Base-by-base conservation (phyloP, 345 rosid species). In the Dovyalis caffra region DNA sequence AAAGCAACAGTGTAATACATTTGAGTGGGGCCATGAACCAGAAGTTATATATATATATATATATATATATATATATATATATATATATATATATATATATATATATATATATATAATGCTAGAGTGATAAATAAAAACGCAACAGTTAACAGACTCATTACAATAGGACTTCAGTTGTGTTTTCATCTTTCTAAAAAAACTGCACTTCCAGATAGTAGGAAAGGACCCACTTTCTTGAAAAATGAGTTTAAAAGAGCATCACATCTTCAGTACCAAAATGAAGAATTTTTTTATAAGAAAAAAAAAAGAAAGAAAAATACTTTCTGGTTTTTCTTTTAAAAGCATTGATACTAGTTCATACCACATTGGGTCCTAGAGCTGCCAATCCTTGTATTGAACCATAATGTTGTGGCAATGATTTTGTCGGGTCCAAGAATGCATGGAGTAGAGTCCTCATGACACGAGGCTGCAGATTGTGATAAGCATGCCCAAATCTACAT, bases 381-480 rank as follows among this genome's bases (percentile, higher is more conserved):
- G 89, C 91, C 74, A 94, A 78, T 76, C 98, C 98, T 92, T 85
- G 93, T 78, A 94, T 81, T 74, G 98, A 97, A 71, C 98, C 97
- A 64, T 88, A 94, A 80, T 94, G 98, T 71, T 94, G 98, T 77
- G 97, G 75, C 70, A 90, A 85, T 69, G 91, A 47, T 83, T 90
- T 94, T 49, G 90, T 83, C 70, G 98, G 95, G 76, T 94, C 97
- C 85, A 94, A 74, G 78, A 94, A 94, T 69, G 88, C 87, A 90
- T 94, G 95, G 35, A 94, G 88, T 35, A 94, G 86, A 66, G 98
- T 91, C 87, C 90, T 89, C 64, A 88, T 85, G 63, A 91, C 86
- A 29, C 98, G 98, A 66, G 92, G 88, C 81, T 83, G 88, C 63
- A 94, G 81, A 75, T 87, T 90, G 82, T 90, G 97, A 82, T 94